These are phyloP conservation scores for Diphasiastrum complanatum DNA, from an alignment of 83 land plant genomes.

Conservation along the genomic window DNA sequence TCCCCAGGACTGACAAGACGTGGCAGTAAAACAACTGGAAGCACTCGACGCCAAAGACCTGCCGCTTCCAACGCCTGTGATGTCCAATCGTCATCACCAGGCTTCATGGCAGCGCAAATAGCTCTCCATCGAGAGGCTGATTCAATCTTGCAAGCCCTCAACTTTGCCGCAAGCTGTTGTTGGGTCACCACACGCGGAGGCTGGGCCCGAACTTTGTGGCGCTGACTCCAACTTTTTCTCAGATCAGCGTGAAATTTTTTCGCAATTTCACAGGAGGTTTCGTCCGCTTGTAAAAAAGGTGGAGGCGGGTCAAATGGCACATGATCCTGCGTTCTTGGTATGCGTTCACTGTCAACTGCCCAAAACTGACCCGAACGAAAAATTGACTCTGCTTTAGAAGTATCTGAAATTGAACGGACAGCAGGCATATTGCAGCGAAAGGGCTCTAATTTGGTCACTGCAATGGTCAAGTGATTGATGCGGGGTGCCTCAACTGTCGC, in stretches of 20 bases:
- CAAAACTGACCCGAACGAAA: neutral
- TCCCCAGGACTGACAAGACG: neutral
- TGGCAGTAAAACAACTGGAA: constrained; percentile 7
- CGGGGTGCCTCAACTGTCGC: no score
- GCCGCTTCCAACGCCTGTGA: constrained; percentile 14
- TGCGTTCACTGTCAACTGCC: neutral
- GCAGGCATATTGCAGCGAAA: neutral
- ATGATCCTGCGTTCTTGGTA: neutral
- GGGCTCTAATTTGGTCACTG: neutral
- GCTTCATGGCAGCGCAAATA: neutral
- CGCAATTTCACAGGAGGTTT: constrained; percentile 1
- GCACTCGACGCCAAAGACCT: constrained; percentile 13
- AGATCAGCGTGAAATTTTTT: constrained; percentile 6
- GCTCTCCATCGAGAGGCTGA: neutral
- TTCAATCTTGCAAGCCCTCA: neutral
- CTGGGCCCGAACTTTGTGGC: neutral
- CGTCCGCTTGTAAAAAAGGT: neutral
- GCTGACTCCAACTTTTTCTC: constrained; percentile 7
- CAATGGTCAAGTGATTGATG: no score
- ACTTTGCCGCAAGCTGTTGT: neutral
- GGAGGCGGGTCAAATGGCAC: constrained; percentile 1
- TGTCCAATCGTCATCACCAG: constrained; percentile 3
- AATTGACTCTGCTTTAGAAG: constrained; percentile 3
- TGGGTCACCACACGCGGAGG: neutral
- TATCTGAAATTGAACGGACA: neutral